phyloP scores from a whole-genome alignment of 2,329 filamentous ascomycete genomes.

The Aureobasidium uvarum region DNA sequence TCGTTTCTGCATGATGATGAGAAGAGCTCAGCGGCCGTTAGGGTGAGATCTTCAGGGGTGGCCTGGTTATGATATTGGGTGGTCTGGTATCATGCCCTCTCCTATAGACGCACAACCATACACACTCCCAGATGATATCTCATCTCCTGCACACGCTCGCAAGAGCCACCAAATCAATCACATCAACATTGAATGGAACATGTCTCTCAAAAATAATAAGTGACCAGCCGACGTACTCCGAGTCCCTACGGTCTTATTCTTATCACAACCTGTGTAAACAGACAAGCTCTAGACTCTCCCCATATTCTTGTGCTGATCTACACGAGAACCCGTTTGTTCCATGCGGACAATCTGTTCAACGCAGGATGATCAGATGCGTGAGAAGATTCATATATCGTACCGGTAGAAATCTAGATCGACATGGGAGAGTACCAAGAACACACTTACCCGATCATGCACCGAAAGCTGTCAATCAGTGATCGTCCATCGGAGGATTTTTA shows the following conservation, averaged over 20 bases:
- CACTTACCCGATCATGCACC: not conserved
- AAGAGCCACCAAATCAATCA: not conserved
- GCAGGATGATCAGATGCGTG: not conserved
- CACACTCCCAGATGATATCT: not conserved
- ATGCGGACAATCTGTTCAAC: not conserved
- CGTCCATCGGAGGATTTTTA: not conserved
- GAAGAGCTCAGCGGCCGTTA: not conserved
- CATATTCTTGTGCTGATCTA: not conserved
- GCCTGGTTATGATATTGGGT: not conserved
- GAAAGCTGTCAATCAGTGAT: not conserved
- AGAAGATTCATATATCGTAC: not conserved
- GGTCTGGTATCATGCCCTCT: not conserved
- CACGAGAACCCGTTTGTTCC: not conserved
- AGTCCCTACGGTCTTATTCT: too few relatives aligned
- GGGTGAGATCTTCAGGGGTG: conserved; percentile 5
- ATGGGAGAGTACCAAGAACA: not conserved
- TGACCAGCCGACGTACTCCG: too few relatives aligned
- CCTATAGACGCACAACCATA: not conserved
- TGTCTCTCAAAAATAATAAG: too few relatives aligned
- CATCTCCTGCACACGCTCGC: not conserved
- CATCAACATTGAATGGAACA: not conserved
- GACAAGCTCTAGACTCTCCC: not conserved
- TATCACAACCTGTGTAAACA: too few relatives aligned
- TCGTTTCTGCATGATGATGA: not conserved
- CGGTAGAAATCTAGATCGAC: not conserved